These are phyloP conservation scores for Spinellus fusiger DNA, from an alignment of 192 early-diverging fungal species.

Conservation along the genomic window DNA sequence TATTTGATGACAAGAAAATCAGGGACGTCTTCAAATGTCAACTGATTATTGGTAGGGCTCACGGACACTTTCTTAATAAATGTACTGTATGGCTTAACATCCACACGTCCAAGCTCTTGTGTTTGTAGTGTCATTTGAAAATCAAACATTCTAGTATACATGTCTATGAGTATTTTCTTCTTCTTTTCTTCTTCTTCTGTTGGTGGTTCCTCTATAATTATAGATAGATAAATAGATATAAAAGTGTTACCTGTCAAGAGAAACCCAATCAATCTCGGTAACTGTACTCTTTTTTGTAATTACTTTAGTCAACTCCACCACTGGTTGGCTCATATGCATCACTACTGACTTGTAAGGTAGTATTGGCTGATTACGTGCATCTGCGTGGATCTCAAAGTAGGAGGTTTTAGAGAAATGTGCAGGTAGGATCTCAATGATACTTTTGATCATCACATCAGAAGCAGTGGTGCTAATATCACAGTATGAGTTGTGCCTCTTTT, in stretches of 20 bases:
- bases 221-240: too few species aligned
- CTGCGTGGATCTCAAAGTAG: conserved; percentile 33
- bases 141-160: conserved; percentile 29
- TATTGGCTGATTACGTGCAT: conserved; percentile 32
- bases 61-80: conserved; percentile 39
- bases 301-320: conserved; percentile 35
- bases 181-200: neutral
- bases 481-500: neutral
- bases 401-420: neutral
- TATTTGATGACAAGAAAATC: conserved; percentile 30
- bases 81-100: conserved; percentile 36
- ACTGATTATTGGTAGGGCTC: conserved; percentile 3
- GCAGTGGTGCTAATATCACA: conserved; percentile 12
- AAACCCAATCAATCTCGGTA: conserved; percentile 31
- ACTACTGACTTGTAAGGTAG: conserved; percentile 17
- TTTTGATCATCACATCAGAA: conserved; percentile 8
- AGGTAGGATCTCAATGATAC: conserved; percentile 8
- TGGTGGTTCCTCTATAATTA: neutral
- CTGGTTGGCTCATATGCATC: conserved; percentile 29
- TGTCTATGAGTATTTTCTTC: neutral
- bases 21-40: conserved; percentile 33
- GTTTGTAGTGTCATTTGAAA: conserved; percentile 26
- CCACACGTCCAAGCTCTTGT: conserved; percentile 17
- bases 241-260: conserved; percentile 30
- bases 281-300: conserved; percentile 6